These are phyloP conservation scores for Hyphopichia buzzinii DNA, from an alignment of 1,139 yeast species.

Conservation along the genomic window DNA sequence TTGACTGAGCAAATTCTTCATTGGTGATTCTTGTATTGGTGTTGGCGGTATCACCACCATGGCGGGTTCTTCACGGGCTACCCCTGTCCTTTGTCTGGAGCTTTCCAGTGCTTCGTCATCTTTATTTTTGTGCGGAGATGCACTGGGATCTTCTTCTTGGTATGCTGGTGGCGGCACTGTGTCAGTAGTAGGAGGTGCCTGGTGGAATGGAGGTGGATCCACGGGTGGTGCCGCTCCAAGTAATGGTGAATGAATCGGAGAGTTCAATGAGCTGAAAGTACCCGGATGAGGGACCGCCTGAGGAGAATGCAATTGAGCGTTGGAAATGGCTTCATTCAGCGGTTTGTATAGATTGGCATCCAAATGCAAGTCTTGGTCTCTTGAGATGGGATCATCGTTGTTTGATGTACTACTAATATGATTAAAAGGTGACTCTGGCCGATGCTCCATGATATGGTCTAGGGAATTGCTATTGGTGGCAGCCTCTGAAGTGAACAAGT, in stretches of 20 bases:
- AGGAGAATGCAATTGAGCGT: conserved; percentile 47
- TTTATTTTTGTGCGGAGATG: too few relatives aligned
- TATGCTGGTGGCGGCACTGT: conserved; percentile 43
- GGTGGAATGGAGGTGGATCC: conserved; percentile 44
- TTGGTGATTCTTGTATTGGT: conserved; percentile 14
- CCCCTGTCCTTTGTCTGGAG: too few relatives aligned
- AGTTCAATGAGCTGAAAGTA: conserved; percentile 26
- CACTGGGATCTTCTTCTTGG: conserved; percentile 21
- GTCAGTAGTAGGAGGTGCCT: conserved; percentile 22
- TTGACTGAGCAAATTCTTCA: conserved; percentile 19
- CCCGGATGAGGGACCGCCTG: conserved; percentile 55
- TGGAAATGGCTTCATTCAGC: conserved; percentile 18
- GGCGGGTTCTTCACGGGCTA: not conserved
- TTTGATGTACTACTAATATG: conserved; percentile 26
- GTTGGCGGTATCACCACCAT: conserved; percentile 3
- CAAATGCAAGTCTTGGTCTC: conserved; percentile 45
- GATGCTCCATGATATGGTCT: conserved; percentile 9
- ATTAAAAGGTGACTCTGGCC: conserved; percentile 18
- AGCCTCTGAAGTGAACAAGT: not conserved
- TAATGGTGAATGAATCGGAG: conserved; percentile 35
- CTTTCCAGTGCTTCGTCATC: too few relatives aligned
- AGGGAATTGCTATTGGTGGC: conserved; percentile 5
- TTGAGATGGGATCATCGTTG: conserved; percentile 39
- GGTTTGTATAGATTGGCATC: conserved; percentile 67
- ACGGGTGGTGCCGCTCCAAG: conserved; percentile 34